phyloP scores from a whole-genome alignment of 495 filamentous ascomycete genomes.

The Usnea hakonensis region DNA sequence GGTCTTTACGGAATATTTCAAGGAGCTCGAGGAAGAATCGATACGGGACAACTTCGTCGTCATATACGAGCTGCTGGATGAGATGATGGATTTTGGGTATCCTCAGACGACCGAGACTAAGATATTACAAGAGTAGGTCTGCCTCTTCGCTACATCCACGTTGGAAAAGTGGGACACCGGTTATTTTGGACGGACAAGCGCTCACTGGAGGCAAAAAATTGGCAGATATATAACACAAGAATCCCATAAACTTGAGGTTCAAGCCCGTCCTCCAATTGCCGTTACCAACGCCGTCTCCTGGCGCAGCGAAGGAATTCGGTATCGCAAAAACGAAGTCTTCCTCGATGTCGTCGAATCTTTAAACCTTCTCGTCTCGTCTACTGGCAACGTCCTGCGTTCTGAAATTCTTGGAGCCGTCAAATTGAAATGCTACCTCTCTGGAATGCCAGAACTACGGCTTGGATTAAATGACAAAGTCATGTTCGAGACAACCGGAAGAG shows the following conservation, averaged over 20 bases:
- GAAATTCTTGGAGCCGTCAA: constrained; percentile 97
- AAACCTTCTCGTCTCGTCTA: constrained; percentile 90
- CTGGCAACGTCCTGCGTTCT: constrained; percentile 90
- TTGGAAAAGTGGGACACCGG: no score
- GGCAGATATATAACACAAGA: constrained; percentile 94
- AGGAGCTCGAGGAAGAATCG: constrained; percentile 97
- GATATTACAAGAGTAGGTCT: constrained; percentile 82
- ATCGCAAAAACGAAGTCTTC: constrained; percentile 99
- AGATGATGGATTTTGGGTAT: constrained; percentile 99
- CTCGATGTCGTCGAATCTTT: constrained; percentile 95
- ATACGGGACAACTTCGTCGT: constrained; percentile 99
- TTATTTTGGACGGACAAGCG: neutral
- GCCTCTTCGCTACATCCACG: neutral
- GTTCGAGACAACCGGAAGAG: constrained; percentile 96
- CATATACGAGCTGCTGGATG: constrained; percentile 97
- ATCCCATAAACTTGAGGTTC: constrained; percentile 95
- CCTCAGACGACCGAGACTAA: constrained; percentile 98
- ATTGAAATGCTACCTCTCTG: constrained; percentile 99
- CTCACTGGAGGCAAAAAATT: constrained; percentile 13
- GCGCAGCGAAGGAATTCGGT: constrained; percentile 96
- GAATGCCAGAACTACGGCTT: constrained; percentile 94
- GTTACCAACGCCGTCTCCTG: constrained; percentile 98
- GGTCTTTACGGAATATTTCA: constrained; percentile 99
- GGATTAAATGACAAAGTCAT: constrained; percentile 99
- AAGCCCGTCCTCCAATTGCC: constrained; percentile 98